Percentiles rank a stretch among this genome's conserved stretches.
Evolutionary conservation across 495 filamentous ascomycete genomes (phyloP).

Genomic region (Aspergillus leporis): DNA sequence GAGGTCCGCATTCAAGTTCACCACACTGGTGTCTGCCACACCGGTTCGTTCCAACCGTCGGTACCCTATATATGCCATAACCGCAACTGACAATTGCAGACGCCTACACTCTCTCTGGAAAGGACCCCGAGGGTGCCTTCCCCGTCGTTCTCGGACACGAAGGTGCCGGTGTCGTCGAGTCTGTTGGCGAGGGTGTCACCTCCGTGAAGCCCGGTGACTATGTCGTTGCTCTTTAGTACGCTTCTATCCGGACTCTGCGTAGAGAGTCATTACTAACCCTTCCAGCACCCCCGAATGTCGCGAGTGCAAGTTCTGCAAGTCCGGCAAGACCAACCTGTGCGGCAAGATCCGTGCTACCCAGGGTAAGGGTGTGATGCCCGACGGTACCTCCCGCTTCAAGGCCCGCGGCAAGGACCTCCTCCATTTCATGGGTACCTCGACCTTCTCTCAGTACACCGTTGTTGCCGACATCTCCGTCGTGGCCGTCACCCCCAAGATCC

Average conservation of each 20-base stretch:
- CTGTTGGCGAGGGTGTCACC: constrained; percentile 92
- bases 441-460: constrained; percentile 99
- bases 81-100: constrained; percentile 62
- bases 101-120: constrained; percentile 96
- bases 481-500: constrained; percentile 82
- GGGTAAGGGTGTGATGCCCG: constrained; percentile 94
- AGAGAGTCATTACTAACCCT: no score
- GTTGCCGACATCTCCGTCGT: constrained; percentile 98
- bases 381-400: constrained; percentile 93
- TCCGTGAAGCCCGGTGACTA: constrained; percentile 79
- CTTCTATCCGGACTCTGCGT: no score
- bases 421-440: constrained; percentile 99
- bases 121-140: constrained; percentile 98
- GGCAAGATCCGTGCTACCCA: constrained; percentile 98
- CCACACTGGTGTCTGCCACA: constrained; percentile 98
- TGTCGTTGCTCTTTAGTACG: constrained; percentile 95
- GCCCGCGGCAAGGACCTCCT: constrained; percentile 91
- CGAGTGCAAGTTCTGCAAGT: constrained; percentile 99
- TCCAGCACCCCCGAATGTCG: constrained; percentile 95
- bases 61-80: background rate
- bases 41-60: constrained; percentile 56
- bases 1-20: constrained; percentile 95
- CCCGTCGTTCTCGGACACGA: constrained; percentile 95
- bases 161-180: constrained; percentile 96
- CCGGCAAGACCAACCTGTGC: constrained; percentile 99